Evolutionary conservation across 192 early-diverging fungal species (phyloP).

Genomic region (Gonapodya prolifera): DNA sequence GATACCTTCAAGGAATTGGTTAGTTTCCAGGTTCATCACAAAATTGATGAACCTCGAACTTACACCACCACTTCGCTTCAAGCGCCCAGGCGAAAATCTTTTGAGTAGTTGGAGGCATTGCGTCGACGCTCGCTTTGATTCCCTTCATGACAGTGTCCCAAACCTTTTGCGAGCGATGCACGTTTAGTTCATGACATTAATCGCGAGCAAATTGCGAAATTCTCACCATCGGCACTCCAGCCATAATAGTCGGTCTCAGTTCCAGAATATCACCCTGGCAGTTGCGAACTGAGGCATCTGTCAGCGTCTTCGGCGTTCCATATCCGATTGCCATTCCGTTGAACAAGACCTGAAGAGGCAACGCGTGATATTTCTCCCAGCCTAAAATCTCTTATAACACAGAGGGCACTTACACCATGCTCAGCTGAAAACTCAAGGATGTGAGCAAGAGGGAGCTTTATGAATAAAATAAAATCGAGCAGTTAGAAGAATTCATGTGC

Average conservation of each 20-base stretch:
- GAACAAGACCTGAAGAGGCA: no score
- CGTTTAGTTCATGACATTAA: constrained; percentile 56
- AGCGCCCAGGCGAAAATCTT: constrained; percentile 62
- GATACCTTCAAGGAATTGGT: no score
- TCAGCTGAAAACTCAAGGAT: constrained; percentile 80
- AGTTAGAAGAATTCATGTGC: constrained; percentile 56
- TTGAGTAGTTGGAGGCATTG: constrained; percentile 33
- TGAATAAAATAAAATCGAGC: constrained; percentile 37
- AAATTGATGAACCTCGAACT: no score
- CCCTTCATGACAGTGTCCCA: constrained; percentile 81
- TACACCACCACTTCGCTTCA: constrained; percentile 58
- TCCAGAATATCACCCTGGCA: constrained; percentile 60
- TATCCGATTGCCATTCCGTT: constrained; percentile 53
- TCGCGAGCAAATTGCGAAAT: constrained; percentile 51
- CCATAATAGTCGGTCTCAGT: constrained; percentile 61
- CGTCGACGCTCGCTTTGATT: constrained; percentile 49
- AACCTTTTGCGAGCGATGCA: constrained; percentile 71
- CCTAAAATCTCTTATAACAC: no score
- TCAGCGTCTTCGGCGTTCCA: constrained; percentile 62
- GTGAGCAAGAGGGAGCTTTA: constrained; percentile 55
- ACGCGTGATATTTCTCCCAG: no score
- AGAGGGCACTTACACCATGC: constrained; percentile 55
- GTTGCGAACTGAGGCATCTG: constrained; percentile 49
- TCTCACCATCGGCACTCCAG: constrained; percentile 57
- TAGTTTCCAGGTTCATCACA: no score